These are phyloP conservation scores for Monosporozyma siamensis DNA, from an alignment of 805 yeast genomes.

Conservation along the genomic window DNA sequence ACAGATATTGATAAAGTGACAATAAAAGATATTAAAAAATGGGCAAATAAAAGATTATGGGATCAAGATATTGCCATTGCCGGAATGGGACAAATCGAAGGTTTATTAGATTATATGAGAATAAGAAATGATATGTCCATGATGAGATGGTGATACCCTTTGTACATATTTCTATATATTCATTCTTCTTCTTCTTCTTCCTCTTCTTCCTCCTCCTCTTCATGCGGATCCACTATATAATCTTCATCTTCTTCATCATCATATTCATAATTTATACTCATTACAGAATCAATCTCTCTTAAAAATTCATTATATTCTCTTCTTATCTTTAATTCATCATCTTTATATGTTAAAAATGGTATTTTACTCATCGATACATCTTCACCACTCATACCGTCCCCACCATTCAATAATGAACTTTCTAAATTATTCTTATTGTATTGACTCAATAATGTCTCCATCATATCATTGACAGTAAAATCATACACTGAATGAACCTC, in stretches of 20 bases:
- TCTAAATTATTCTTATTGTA: not conserved
- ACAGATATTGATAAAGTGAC: conserved; percentile 56
- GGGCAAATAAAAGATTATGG: conserved; percentile 74
- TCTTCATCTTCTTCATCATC: conserved; percentile 27
- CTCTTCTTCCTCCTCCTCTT: conserved; percentile 20
- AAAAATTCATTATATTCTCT: conserved; percentile 16
- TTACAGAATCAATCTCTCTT: conserved; percentile 24
- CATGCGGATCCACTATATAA: conserved; percentile 12
- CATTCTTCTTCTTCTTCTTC: conserved; percentile 10
- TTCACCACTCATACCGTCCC: conserved; percentile 6
- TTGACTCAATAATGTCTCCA: not conserved
- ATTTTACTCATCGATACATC: conserved; percentile 25
- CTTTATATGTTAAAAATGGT: conserved; percentile 19
- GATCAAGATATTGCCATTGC: conserved; percentile 78
- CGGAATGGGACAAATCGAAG: conserved; percentile 83
- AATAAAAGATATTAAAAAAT: conserved; percentile 49
- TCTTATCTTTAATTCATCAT: conserved; percentile 9
- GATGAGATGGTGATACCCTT: conserved; percentile 60
- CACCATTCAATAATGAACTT: not conserved
- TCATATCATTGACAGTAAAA: conserved; percentile 9
- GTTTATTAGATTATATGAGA: conserved; percentile 73
- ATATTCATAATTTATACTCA: conserved; percentile 26
- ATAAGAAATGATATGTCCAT: conserved; percentile 81
- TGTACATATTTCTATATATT: not conserved
- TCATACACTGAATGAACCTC: conserved; percentile 10